Evolutionary conservation across 1,139 yeast species (phyloP).

Genomic region (Debaryomyces coudertii): DNA sequence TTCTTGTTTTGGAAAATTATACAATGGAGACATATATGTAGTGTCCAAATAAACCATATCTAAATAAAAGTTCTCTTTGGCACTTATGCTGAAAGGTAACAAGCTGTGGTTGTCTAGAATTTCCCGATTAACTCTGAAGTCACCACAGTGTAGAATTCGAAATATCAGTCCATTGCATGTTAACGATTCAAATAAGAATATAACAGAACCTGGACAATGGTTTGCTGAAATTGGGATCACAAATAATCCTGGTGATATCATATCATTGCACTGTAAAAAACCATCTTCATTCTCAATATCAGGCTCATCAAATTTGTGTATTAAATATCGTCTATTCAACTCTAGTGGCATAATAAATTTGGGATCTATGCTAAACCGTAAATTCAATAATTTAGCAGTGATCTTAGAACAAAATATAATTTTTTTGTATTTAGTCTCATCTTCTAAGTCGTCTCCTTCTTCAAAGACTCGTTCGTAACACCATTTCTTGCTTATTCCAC

Average conservation of each 20-base stretch:
- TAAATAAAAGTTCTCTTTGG: constrained; percentile 16
- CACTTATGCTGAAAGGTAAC: constrained; percentile 32
- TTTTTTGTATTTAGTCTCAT: constrained; percentile 45
- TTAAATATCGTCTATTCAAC: constrained; percentile 40
- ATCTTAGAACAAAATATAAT: constrained; percentile 70
- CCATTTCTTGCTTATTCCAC: constrained; percentile 83
- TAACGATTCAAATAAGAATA: constrained; percentile 68
- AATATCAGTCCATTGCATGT: constrained; percentile 27
- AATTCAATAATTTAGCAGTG: constrained; percentile 60
- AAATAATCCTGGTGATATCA: constrained; percentile 46
- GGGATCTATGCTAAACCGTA: constrained; percentile 58
- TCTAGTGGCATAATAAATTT: constrained; percentile 54
- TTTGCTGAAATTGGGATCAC: constrained; percentile 81
- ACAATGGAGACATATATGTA: constrained; percentile 76
- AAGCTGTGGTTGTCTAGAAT: constrained; percentile 43
- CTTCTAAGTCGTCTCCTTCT: constrained; percentile 27
- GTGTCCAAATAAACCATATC: constrained; percentile 81
- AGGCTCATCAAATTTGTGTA: constrained; percentile 22
- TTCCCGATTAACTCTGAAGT: constrained; percentile 70
- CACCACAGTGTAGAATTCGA: constrained; percentile 82
- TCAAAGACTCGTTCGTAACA: constrained; percentile 44
- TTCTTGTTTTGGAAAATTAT: constrained; percentile 78
- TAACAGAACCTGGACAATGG: constrained; percentile 94
- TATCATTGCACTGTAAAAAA: constrained; percentile 16
- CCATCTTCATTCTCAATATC: constrained; percentile 16